Evolutionary conservation across 2,329 filamentous ascomycete species (phyloP).

Genomic region (Penicillium sp.): DNA sequence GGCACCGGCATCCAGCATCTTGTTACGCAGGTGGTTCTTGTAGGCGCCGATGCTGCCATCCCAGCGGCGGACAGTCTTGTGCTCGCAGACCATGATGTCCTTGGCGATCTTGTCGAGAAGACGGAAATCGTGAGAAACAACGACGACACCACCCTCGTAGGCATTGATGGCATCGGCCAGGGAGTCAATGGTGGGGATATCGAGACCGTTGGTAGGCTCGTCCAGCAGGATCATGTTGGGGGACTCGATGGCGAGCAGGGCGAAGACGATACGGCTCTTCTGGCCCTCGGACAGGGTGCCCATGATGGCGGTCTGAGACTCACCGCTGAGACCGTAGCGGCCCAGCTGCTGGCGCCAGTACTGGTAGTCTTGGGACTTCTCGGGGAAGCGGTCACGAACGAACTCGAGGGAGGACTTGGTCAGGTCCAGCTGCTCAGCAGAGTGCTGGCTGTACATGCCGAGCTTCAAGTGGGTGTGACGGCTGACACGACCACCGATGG

Average conservation of each 20-base stretch:
- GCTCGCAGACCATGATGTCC: constrained; percentile 98
- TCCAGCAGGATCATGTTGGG: constrained; percentile 98
- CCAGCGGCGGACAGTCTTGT: constrained; percentile 91
- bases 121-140: constrained; percentile 98
- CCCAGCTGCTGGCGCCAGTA: constrained; percentile 99
- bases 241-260: constrained; percentile 88
- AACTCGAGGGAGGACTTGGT: constrained; percentile 98
- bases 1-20: constrained; percentile 89
- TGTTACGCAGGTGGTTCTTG: constrained; percentile 99
- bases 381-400: constrained; percentile 89
- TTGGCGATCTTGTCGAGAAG: constrained; percentile 99
- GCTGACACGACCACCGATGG: constrained; percentile 78
- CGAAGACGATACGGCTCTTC: constrained; percentile 97
- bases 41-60: constrained; percentile 88
- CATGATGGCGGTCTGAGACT: constrained; percentile 95
- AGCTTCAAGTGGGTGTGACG: constrained; percentile 98
- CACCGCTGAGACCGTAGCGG: constrained; percentile 88
- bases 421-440: constrained; percentile 94
- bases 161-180: constrained; percentile 97
- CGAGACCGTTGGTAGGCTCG: constrained; percentile 98
- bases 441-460: constrained; percentile 97
- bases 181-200: constrained; percentile 98
- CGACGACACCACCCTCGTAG: constrained; percentile 93
- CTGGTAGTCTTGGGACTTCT: constrained; percentile 95
- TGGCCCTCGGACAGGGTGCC: constrained; percentile 97